Percentiles rank a stretch among this genome's conserved stretches.
Conservation (phyloP, 2,329 filamentous ascomycete species). For the Colletotrichum caudatum region DNA sequence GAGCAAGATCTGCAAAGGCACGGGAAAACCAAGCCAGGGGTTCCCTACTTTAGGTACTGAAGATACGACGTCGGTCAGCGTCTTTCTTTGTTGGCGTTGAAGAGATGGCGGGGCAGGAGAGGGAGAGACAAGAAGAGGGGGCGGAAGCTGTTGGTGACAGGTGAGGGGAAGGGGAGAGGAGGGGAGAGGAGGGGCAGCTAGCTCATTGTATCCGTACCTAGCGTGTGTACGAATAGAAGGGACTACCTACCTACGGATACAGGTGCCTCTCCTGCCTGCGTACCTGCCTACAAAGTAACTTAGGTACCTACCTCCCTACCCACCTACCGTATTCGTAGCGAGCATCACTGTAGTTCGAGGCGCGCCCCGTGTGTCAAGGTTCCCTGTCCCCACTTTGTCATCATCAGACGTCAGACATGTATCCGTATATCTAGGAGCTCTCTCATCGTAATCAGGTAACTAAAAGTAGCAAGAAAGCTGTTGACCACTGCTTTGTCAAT, state of each 20-base stretch:
- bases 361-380: slow-evolving; percentile 12
- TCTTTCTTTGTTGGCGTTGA: slow-evolving; percentile 5
- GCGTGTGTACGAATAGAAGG: background rate
- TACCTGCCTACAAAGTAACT: no score
- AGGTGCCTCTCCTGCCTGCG: background rate
- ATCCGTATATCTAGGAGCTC: background rate
- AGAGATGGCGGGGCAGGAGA: background rate
- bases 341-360: background rate
- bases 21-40: slow-evolving; percentile 2
- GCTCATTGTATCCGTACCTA: background rate
- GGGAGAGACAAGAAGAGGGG: background rate
- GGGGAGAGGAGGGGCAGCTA: slow-evolving; percentile 14
- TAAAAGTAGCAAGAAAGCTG: background rate
- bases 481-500: slow-evolving; percentile 2
- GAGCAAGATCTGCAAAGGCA: slow-evolving; percentile 3
- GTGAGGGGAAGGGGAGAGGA: slow-evolving; percentile 4
- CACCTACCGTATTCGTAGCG: background rate
- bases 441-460: background rate
- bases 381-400: slow-evolving; percentile 1
- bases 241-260: no score
- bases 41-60: background rate
- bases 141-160: slow-evolving; percentile 12
- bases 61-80: slow-evolving; percentile 10
- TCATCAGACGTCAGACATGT: slow-evolving; percentile 15
- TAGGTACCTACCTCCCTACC: background rate